Percentiles rank a stretch among this genome's conserved stretches.
Conservation (phyloP, 768 basidiomycete genomes). For the Termitomyces sp. region DNA sequence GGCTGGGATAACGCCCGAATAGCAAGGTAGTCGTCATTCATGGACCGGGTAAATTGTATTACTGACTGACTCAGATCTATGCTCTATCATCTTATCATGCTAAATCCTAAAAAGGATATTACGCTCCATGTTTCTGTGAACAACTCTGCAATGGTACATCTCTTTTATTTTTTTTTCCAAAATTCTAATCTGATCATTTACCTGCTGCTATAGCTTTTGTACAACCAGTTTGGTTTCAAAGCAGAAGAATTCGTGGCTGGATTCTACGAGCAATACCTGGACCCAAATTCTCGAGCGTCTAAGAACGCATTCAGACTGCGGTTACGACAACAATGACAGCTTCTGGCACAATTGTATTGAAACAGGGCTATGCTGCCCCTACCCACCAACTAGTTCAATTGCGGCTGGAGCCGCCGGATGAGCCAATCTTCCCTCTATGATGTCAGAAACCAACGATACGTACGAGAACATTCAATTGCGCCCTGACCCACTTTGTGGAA, state of each 20-base stretch:
- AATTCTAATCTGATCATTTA: constrained; percentile 4
- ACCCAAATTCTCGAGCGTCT: constrained; percentile 62
- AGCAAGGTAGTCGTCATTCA: constrained; percentile 49
- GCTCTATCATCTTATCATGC: constrained; percentile 70
- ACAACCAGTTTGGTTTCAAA: constrained; percentile 87
- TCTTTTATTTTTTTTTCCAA: not conserved
- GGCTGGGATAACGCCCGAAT: constrained; percentile 83
- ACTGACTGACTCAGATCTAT: constrained; percentile 48
- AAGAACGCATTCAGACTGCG: constrained; percentile 81
- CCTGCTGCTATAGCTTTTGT: constrained; percentile 62
- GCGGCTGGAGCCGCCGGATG: not conserved
- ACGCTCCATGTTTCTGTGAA: constrained; percentile 81
- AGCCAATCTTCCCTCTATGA: not conserved
- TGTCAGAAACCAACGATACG: not conserved
- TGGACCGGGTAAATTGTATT: constrained; percentile 6
- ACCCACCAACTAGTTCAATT: not conserved
- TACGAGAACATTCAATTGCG: not conserved
- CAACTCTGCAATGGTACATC: constrained; percentile 71
- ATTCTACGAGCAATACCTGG: constrained; percentile 80
- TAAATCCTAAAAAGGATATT: constrained; percentile 74
- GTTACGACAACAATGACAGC: constrained; percentile 47
- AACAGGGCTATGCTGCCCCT: not conserved
- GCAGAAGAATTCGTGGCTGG: constrained; percentile 80
- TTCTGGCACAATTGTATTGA: not conserved
- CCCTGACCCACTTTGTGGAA: not conserved